phyloP scores from a whole-genome alignment of 176 grass and related monocot genomes.

The Musa schizocarpa region DNA sequence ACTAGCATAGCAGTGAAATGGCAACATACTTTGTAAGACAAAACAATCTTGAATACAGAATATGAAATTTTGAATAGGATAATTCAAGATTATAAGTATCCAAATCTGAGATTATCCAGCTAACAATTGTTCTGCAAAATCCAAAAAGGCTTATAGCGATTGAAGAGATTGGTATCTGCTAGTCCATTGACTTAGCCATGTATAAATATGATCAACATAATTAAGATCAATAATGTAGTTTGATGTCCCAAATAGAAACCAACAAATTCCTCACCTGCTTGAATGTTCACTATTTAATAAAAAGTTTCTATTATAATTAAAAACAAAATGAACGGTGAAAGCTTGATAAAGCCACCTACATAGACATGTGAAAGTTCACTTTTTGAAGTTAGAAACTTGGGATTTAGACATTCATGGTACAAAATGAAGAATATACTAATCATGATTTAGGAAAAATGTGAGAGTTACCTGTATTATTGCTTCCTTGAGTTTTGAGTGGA shows the following conservation, averaged over 20 bases:
- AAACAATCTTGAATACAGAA: no score
- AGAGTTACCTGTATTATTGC: constrained; percentile 53
- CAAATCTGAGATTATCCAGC: neutral
- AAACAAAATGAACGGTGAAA: neutral
- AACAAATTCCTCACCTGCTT: neutral
- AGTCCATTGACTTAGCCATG: no score
- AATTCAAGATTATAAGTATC: neutral
- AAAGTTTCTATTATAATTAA: neutral
- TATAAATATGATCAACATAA: no score
- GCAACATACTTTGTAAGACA: neutral
- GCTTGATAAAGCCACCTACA: neutral
- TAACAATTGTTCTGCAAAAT: neutral
- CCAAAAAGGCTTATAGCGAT: neutral
- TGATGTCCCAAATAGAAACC: neutral
- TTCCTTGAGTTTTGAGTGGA: constrained; percentile 85
- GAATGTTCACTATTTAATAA: neutral
- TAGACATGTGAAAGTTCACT: neutral
- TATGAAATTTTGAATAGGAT: neutral
- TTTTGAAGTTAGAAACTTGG: neutral
- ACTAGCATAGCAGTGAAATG: neutral
- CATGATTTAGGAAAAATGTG: constrained; percentile 1
- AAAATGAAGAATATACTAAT: neutral
- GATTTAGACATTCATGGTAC: neutral
- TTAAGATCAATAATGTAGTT: no score
- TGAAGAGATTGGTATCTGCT: no score